Base-by-base conservation (phyloP, 306 rosid genomes). In the Hippophae rhamnoides region DNA sequence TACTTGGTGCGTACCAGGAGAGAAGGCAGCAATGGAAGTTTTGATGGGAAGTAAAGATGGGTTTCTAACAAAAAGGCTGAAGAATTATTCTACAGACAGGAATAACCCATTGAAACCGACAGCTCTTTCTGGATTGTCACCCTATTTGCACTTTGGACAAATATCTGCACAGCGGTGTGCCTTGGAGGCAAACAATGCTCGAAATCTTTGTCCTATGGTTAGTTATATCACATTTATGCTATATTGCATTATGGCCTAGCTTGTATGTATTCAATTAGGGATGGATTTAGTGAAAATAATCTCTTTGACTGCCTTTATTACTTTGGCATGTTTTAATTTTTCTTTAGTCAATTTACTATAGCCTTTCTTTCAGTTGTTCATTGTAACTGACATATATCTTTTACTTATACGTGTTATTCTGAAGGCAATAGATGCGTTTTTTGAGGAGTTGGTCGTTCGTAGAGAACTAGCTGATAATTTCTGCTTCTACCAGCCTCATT, bases 131-230 rank as follows among this genome's bases (percentile, higher is more conserved):
- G 89, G 98, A 40, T 78, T 92, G 51, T 92, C 98, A 50, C 96
- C 98, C 18, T 87, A 92, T 75, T 68, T 90, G 80, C 98, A 90
- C 77, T 87, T 90, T 79, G 98, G 96, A 52, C 92, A 83, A 61
- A 78, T 87, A 76, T 90, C 96, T 44, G 84, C 95, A 5, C 96
- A 90, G 67, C 78, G 98, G 14, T 90, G 96, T 78, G 98, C 96
- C 63, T 62, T 90, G n/a, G 98, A 90, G 79, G 89, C 96, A 13
- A 84, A 81, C 13, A 78, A 55, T 11, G 63, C 72, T 58, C 70
- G 77, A 47, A 76, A 68, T 23, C 76, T 77, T 45, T 53, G 18
- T 69, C 86, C 92, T 47, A 78, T 81, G 94, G 98, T 87, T 70
- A 58, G 85, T 61, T 38, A 13, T 46, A 42, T 62, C 40, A 52